Evolutionary conservation across 768 basidiomycete species (phyloP).

Genomic region (Psilocybe cubensis): DNA sequence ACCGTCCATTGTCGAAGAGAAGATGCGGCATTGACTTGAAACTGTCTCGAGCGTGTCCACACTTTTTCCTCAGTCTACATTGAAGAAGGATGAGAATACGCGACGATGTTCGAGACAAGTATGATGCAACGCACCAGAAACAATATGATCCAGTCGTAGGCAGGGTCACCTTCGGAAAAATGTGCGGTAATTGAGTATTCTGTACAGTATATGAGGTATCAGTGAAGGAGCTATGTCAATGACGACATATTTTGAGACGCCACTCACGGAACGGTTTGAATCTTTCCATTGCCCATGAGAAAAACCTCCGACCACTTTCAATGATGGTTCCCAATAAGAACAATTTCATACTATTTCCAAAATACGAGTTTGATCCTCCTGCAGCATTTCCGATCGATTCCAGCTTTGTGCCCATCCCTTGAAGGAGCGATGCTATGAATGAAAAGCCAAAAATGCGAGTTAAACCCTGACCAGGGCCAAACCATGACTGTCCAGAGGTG

Average conservation of each 20-base stretch:
- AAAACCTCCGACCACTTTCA: conserved; percentile 42
- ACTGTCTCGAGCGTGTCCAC: conserved; percentile 40
- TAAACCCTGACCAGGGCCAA: background rate
- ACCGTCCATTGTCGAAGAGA: conserved; percentile 44
- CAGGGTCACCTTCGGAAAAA: conserved; percentile 41
- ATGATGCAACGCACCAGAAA: conserved; percentile 35
- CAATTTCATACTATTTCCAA: conserved; percentile 31
- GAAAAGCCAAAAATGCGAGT: conserved; percentile 37
- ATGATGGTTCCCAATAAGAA: conserved; percentile 39
- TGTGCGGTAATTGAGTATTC: conserved; percentile 42
- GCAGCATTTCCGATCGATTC: background rate
- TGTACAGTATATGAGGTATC: conserved; percentile 10
- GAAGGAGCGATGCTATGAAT: conserved; percentile 34
- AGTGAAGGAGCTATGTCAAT: background rate
- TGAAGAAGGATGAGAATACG: background rate
- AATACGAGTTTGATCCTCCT: conserved; percentile 1
- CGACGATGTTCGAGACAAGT: background rate
- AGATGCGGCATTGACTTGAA: conserved; percentile 43
- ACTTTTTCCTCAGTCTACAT: conserved; percentile 44
- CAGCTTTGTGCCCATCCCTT: conserved; percentile 9
- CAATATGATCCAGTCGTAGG: conserved; percentile 46
- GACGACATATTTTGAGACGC: background rate
- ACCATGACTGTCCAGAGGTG: background rate
- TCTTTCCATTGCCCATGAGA: conserved; percentile 38
- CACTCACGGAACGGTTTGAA: conserved; percentile 29